Evolutionary conservation across 2,329 filamentous ascomycete genomes (phyloP), one percentile per base, ranked within the genome.

Genomic region (Tolypocladium amazonense): DNA sequence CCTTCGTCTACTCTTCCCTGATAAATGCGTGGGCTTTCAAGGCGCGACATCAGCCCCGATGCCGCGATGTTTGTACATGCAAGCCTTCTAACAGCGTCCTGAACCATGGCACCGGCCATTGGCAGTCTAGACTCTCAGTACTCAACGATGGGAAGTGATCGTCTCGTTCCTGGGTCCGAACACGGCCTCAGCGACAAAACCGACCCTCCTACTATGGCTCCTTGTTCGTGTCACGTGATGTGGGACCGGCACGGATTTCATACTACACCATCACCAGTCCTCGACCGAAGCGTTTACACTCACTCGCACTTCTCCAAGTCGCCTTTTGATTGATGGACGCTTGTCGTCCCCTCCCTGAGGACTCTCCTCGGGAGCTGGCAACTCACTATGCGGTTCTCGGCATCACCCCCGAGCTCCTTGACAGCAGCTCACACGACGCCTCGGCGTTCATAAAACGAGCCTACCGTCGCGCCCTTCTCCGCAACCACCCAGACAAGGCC

Each of bases 401-500:
- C 61, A 74, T 88, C 62, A 79, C 81, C 15, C 76, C 76, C 23
- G 66, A 76, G 60, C 70, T 82, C 59, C 74, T 83, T 61, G 71
- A 78, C 65, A 70, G 57, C n/a, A 41, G 75, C 60, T 69, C 76
- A 58, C 65, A 72, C 61, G 75, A 79, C 66, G 70, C 77, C 47
- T 68, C 75, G 63, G 73, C 77, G 56, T 73, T 82, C 57, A 75
- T 88, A 62, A 87, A 85, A 68, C 79, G 79, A 61, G 85, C 85
- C 61, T 89, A 88, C 72, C 84, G 79, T 70, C 79, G 82, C 58
- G 84, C 86, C 27, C 79, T 89, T 39, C 79, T 89, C 20, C 79
- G 77, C 64, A 79, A 88, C 74, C 86, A 89, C 71, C 86, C 86
- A 2, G 85, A 88, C 74, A 87, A 87, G 66, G 66, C 69, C 61